Conservation (phyloP, 768 basidiomycete species). For the Gloeostereum incarnatum region DNA sequence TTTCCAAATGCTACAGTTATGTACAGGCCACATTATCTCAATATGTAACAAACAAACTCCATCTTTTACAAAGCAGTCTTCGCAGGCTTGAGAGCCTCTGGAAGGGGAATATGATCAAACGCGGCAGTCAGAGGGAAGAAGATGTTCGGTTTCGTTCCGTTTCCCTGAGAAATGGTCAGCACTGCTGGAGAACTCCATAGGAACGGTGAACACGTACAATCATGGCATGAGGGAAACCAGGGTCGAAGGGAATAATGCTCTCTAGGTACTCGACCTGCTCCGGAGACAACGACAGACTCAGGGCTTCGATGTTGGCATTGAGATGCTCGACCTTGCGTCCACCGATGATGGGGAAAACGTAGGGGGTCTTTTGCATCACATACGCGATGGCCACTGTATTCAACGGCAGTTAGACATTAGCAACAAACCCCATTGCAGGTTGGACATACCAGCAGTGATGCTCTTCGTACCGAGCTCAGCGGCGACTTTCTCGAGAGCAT, state of each 20-base stretch:
- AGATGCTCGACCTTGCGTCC: constrained; percentile 35
- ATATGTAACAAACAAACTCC: no score
- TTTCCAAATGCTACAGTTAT: no score
- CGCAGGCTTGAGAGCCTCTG: no score
- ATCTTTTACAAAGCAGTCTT: no score
- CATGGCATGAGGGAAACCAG: constrained; percentile 3
- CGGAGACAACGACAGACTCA: constrained; percentile 25
- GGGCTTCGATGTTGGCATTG: constrained; percentile 29
- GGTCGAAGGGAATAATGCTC: constrained; percentile 10
- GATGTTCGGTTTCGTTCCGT: no score
- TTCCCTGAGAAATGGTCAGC: no score
- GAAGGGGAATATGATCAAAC: no score
- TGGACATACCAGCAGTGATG: constrained; percentile 21
- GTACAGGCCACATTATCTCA: no score
- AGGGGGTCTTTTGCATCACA: constrained; percentile 35
- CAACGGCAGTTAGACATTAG: no score
- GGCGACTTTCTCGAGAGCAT: constrained; percentile 27
- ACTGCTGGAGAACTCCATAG: no score
- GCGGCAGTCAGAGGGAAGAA: no score
- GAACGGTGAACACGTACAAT: constrained; percentile 6
- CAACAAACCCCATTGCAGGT: not conserved
- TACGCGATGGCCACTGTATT: constrained; percentile 30
- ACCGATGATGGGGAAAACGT: constrained; percentile 33
- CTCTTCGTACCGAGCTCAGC: constrained; percentile 24
- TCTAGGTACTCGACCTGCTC: constrained; percentile 31